Conservation (phyloP, 805 yeast species). For the Hemisphaericaspora nanyangensis region DNA sequence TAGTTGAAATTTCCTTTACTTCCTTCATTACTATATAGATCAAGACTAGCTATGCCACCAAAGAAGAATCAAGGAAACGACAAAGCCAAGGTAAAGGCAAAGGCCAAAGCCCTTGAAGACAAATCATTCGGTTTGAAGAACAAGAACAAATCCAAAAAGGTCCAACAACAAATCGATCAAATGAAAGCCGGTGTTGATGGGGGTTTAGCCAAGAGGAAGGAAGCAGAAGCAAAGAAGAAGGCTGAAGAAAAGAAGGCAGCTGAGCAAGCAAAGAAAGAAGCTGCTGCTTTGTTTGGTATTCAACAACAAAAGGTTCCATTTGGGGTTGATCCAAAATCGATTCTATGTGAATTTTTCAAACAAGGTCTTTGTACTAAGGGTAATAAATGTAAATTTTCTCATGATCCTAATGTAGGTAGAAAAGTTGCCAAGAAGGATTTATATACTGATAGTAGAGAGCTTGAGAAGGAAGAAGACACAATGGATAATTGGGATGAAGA, state of each 20-base stretch:
- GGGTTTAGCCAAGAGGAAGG: slow-evolving; percentile 59
- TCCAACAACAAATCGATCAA: slow-evolving; percentile 58
- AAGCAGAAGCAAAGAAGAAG: slow-evolving; percentile 65
- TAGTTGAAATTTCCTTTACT: too few species aligned
- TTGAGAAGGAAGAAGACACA: slow-evolving; percentile 69
- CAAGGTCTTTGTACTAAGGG: slow-evolving; percentile 84
- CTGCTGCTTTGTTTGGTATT: slow-evolving; percentile 70
- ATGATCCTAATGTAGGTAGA: slow-evolving; percentile 80
- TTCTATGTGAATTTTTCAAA: slow-evolving; percentile 86
- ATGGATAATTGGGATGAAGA: slow-evolving; percentile 98
- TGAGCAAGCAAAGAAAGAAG: slow-evolving; percentile 85
- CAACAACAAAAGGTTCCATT: slow-evolving; percentile 85
- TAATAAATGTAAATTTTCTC: slow-evolving; percentile 86
- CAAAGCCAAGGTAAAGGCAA: slow-evolving; percentile 64
- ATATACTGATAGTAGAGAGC: slow-evolving; percentile 80
- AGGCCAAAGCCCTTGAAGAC: slow-evolving; percentile 65
- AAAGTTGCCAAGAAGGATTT: slow-evolving; percentile 87
- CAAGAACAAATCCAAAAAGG: slow-evolving; percentile 90
- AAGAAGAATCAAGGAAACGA: slow-evolving; percentile 49
- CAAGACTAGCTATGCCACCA: too few species aligned
- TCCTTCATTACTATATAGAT: too few species aligned
- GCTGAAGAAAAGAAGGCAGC: slow-evolving; percentile 85
- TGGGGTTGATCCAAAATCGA: slow-evolving; percentile 96
- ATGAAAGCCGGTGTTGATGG: slow-evolving; percentile 43
- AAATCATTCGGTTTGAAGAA: slow-evolving; percentile 95